A percentile compares a stretch with the other conserved stretches of the same genome.
Conservation (phyloP, 352 stramenopile species). For the Phytophthora multivora region DNA sequence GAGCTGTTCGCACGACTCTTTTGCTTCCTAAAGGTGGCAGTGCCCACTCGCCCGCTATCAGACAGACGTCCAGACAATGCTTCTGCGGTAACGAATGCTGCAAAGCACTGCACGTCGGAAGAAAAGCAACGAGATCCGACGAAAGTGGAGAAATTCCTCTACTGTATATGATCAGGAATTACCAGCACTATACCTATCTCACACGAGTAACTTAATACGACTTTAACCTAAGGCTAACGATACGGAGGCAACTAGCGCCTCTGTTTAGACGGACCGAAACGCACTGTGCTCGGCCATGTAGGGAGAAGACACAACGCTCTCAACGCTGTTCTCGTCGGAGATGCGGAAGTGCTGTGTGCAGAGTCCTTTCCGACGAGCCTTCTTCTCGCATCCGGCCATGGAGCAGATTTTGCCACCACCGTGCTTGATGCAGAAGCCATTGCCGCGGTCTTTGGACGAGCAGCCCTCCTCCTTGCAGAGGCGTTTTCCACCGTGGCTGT, state of each 20-base stretch:
- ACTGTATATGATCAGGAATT: slow-evolving; percentile 17
- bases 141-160: slow-evolving; percentile 4
- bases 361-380: slow-evolving; percentile 78
- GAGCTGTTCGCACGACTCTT: not conserved
- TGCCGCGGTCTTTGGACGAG: slow-evolving; percentile 80
- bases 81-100: not conserved
- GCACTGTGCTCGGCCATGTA: slow-evolving; percentile 22
- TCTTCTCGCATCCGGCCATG: slow-evolving; percentile 78
- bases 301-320: slow-evolving; percentile 18
- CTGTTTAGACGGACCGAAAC: slow-evolving; percentile 34
- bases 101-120: slow-evolving; percentile 3
- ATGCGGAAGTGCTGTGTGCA: slow-evolving; percentile 84
- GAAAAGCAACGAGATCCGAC: not conserved
- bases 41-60: slow-evolving; percentile 2
- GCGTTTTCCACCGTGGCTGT: slow-evolving; percentile 83
- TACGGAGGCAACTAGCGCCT: slow-evolving; percentile 9
- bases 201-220: slow-evolving; percentile 40
- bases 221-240: slow-evolving; percentile 27
- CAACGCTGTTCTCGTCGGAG: slow-evolving; percentile 38
- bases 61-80: not conserved
- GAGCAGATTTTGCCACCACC: slow-evolving; percentile 84
- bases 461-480: slow-evolving; percentile 83
- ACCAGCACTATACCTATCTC: slow-evolving; percentile 24
- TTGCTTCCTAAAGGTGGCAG: not conserved
- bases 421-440: slow-evolving; percentile 86